Evolutionary conservation across 306 rosid species (phyloP), one percentile per base, ranked within the genome.

Genomic region (Cicer chorassanicum): DNA sequence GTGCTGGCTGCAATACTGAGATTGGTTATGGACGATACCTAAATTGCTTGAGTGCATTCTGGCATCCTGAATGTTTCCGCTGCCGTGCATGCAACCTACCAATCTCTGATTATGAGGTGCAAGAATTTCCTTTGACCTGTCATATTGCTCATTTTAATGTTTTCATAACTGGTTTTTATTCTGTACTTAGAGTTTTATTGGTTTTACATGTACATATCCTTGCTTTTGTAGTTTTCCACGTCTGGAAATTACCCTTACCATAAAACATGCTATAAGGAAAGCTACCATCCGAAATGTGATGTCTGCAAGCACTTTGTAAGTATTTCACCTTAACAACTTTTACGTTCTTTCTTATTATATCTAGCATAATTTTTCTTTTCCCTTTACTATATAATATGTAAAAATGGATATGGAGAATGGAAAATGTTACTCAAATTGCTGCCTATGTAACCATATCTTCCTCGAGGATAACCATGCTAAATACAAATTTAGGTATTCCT

Each of bases 31-130:
- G 99, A 53, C 89, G 99, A 21, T 92, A 92, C 79, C 82, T 95
- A 73, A 92, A 89, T 86, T 95, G 98, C 82, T 82, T 95, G 80
- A 88, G 88, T 84, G 90, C 91, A 78, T 80, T 90, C 76, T 95
- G 98, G 99, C 99, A 95, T 88, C 99, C 98, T 53, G 99, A 95
- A 83, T 92, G 99, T 82, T 95, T 95, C 76, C 90, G 96, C 21
- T 95, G 99, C 70, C 97, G 82, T 55, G 91, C 97, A 70, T 95
- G 99, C 89, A 89, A 90, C 86, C 80, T 84, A 49, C 97, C 99
- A 36, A 95, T 95, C 68, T 79, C 96, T 29, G 99, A 90, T 82
- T 86, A 86, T 12, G 97, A 93, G 98, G 98, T 90, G 80, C 72
- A 36, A 63, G 38, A 63, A 53, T 80, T 80, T 73, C 38, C 48